These are phyloP conservation scores for Copromyces sp. DNA, from an alignment of 495 filamentous ascomycete genomes.

Conservation along the genomic window DNA sequence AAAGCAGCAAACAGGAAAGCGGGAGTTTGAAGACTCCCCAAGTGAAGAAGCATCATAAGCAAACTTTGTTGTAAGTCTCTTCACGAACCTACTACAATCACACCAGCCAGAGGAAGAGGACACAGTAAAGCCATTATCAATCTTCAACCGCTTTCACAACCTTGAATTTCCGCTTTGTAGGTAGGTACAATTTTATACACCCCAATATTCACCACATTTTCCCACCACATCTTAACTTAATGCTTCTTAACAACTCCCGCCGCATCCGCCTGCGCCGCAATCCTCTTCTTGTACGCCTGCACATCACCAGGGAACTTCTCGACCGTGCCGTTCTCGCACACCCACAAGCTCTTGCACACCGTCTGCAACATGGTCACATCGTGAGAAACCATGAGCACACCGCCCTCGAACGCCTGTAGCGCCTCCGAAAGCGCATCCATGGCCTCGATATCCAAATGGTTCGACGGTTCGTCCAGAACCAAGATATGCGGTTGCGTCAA, in stretches of 20 bases:
- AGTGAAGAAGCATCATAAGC: not conserved
- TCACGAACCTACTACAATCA: not conserved
- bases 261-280: constrained; percentile 78
- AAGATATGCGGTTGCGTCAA: constrained; percentile 92
- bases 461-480: constrained; percentile 95
- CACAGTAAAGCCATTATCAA: not conserved
- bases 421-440: constrained; percentile 92
- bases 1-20: not conserved
- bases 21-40: not conserved
- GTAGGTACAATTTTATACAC: not conserved
- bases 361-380: constrained; percentile 96
- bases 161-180: not conserved
- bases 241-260: constrained; percentile 66
- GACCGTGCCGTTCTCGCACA: constrained; percentile 91
- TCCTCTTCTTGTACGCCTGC: constrained; percentile 95
- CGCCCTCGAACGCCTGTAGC: constrained; percentile 77
- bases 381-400: constrained; percentile 97
- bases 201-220: not conserved
- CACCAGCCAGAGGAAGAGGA: not conserved
- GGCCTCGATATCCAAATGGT: constrained; percentile 97
- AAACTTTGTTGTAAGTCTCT: not conserved
- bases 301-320: constrained; percentile 94
- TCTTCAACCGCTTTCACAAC: not conserved
- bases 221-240: constrained; percentile 22
- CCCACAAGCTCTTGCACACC: constrained; percentile 90